These are phyloP conservation scores for Phyllosticta capitalensis DNA, from an alignment of 2,329 filamentous ascomycete genomes.

Conservation along the genomic window DNA sequence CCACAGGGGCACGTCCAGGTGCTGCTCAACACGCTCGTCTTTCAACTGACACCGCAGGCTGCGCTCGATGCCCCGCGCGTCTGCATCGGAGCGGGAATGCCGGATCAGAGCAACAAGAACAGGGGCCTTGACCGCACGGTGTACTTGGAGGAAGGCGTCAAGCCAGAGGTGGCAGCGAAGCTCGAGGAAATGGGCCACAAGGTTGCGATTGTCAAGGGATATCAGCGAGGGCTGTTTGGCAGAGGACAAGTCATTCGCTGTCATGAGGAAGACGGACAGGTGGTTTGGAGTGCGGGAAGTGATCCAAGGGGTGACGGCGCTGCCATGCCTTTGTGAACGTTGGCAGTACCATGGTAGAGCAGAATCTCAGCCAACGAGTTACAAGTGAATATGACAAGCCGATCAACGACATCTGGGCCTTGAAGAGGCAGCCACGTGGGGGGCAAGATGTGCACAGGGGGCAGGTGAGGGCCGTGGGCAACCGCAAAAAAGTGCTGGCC, in stretches of 20 bases:
- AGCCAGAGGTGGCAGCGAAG: slow-evolving; percentile 55
- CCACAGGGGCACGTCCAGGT: slow-evolving; percentile 95
- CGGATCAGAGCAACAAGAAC: slow-evolving; percentile 36
- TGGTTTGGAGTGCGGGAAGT: slow-evolving; percentile 81
- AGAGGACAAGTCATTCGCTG: slow-evolving; percentile 77
- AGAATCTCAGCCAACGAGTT: not conserved
- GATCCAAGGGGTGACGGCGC: slow-evolving; percentile 78
- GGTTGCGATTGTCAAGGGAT: slow-evolving; percentile 58
- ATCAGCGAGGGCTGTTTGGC: slow-evolving; percentile 63
- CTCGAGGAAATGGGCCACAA: slow-evolving; percentile 63
- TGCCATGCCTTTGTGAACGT: slow-evolving; percentile 40
- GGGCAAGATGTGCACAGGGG: not conserved
- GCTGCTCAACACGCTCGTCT: slow-evolving; percentile 77
- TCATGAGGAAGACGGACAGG: slow-evolving; percentile 62
- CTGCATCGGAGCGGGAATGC: slow-evolving; percentile 69
- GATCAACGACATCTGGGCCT: no score
- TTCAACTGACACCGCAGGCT: slow-evolving; percentile 71
- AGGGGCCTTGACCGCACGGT: slow-evolving; percentile 54
- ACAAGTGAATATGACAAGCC: no score
- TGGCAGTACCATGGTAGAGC: not conserved
- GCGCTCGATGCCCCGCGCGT: slow-evolving; percentile 87
- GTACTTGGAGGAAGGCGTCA: slow-evolving; percentile 75
- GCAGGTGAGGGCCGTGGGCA: not conserved
- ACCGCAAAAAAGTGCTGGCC: not conserved
- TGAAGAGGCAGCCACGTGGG: not conserved